These are phyloP conservation scores for Alternaria brassicicola DNA, from an alignment of 2,329 filamentous ascomycete species.

Conservation along the genomic window DNA sequence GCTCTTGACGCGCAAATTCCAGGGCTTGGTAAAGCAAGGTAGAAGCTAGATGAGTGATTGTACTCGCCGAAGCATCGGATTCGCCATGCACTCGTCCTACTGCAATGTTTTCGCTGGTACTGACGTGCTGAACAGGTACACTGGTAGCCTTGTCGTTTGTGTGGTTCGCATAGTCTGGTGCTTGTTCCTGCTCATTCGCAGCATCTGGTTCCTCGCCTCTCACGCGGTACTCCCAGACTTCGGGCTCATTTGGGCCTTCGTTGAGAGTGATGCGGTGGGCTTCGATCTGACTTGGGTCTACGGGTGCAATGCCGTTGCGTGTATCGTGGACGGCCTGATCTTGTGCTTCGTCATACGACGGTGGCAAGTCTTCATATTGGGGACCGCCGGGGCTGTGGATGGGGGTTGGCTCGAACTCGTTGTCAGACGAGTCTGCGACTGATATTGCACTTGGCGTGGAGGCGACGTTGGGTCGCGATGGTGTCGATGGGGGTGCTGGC, in stretches of 20 bases:
- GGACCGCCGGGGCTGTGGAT: constrained; percentile 40
- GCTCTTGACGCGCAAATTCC: constrained; percentile 34
- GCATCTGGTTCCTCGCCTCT: constrained; percentile 26
- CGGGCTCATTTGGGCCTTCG: constrained; percentile 29
- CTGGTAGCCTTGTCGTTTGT: constrained; percentile 20
- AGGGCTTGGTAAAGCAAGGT: constrained; percentile 31
- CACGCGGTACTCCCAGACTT: constrained; percentile 36
- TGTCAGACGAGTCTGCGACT: constrained; percentile 41
- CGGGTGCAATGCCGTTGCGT: constrained; percentile 31
- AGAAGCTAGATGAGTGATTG: constrained; percentile 7
- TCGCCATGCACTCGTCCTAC: constrained; percentile 24
- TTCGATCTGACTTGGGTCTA: constrained; percentile 38
- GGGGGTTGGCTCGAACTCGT: constrained; percentile 41
- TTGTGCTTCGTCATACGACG: constrained; percentile 46
- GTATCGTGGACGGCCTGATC: constrained; percentile 38
- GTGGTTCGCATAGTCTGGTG: constrained; percentile 29
- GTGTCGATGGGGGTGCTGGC: constrained; percentile 21
- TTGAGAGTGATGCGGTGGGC: constrained; percentile 32
- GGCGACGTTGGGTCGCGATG: constrained; percentile 22
- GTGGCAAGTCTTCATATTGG: constrained; percentile 46
- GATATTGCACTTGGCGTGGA: constrained; percentile 40
- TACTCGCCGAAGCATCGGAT: neutral
- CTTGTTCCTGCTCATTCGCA: constrained; percentile 25
- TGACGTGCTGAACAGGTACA: constrained; percentile 37
- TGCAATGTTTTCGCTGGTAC: constrained; percentile 27